Conservation (phyloP, 306 rosid genomes). For the Inga laurina region DNA sequence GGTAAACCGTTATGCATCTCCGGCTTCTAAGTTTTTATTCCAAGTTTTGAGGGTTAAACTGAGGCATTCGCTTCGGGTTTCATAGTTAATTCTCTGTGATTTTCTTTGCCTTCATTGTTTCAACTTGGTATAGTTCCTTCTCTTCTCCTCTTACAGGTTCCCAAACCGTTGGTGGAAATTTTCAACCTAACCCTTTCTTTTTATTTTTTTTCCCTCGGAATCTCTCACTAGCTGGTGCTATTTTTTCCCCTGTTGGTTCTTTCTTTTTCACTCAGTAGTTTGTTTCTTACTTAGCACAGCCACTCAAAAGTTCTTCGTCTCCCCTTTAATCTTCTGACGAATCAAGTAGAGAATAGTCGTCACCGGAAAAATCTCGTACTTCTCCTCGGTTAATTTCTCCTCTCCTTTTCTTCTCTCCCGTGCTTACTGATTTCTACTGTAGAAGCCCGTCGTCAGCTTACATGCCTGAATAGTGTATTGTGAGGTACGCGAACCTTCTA, state of each 20-base stretch:
- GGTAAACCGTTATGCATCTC: conserved; percentile 45
- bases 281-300: not conserved
- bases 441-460: not conserved
- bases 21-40: conserved; percentile 27
- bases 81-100: not conserved
- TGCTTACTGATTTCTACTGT: not conserved
- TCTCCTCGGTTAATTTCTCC: not conserved
- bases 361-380: not conserved
- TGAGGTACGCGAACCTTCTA: not conserved
- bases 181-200: not conserved
- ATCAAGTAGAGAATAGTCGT: not conserved
- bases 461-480: not conserved
- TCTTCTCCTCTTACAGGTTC: not conserved
- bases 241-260: not conserved
- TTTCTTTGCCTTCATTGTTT: conserved; percentile 13
- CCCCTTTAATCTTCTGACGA: not conserved
- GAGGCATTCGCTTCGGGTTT: not conserved
- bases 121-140: not conserved
- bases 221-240: not conserved
- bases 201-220: too few species aligned
- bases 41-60: not conserved
- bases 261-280: not conserved
- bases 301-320: not conserved
- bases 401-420: not conserved
- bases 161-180: not conserved